Conservation (phyloP, 1,139 yeast species). For the Kodamaea alishanica region DNA sequence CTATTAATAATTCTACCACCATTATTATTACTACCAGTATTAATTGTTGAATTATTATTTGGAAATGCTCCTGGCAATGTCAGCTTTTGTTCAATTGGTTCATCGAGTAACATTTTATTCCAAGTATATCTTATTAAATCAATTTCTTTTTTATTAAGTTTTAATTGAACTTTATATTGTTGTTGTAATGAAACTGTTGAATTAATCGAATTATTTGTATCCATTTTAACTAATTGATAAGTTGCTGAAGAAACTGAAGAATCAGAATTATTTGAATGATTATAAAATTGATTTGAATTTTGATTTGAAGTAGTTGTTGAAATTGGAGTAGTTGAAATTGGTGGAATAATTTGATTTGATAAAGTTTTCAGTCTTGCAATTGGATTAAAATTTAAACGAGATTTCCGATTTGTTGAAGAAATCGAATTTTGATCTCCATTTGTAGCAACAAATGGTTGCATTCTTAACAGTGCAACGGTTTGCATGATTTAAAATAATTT, state of each 20-base stretch:
- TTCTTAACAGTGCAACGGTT: conserved; percentile 14
- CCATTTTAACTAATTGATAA: conserved; percentile 41
- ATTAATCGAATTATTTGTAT: conserved; percentile 45
- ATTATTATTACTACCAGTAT: conserved; percentile 4
- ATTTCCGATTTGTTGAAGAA: conserved; percentile 9
- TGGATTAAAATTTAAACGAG: conserved; percentile 14
- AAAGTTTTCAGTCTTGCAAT: conserved; percentile 12
- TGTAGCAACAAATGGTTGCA: conserved; percentile 9
- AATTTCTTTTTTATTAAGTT: conserved; percentile 31
- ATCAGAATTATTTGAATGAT: conserved; percentile 7
- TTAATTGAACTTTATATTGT: conserved; percentile 27
- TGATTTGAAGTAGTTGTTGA: background rate
- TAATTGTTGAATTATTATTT: conserved; percentile 8
- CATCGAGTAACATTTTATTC: conserved; percentile 44
- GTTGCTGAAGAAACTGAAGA: conserved; percentile 14
- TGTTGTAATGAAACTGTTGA: conserved; percentile 25
- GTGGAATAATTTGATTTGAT: conserved; percentile 4
- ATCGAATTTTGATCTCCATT: conserved; percentile 8
- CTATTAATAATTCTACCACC: conserved; percentile 13
- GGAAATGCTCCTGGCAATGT: conserved; percentile 31
- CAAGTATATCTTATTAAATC: conserved; percentile 42
- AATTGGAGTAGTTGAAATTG: conserved; percentile 1
- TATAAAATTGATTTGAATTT: conserved; percentile 1
- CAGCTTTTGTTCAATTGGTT: conserved; percentile 21
- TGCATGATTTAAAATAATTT: conserved; percentile 9